These are phyloP conservation scores for Fusarium sp. DNA, from an alignment of 2,329 filamentous ascomycete genomes.

Conservation along the genomic window DNA sequence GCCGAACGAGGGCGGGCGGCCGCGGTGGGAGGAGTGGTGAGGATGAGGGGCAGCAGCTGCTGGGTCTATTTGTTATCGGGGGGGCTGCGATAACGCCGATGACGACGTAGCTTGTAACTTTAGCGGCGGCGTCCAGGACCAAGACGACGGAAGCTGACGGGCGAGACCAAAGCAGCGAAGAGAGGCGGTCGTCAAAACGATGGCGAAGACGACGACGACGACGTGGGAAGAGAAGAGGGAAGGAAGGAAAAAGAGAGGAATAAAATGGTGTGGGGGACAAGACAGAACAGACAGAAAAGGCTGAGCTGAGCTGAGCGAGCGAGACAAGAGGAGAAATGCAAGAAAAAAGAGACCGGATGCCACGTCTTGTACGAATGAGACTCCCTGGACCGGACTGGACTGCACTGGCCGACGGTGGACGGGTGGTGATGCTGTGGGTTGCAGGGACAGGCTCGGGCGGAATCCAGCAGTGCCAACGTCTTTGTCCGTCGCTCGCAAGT, in stretches of 20 bases:
- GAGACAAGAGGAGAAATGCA: slow-evolving; percentile 25
- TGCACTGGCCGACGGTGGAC: slow-evolving; percentile 15
- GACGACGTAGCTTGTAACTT: slow-evolving; percentile 39
- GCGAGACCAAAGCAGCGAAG: not conserved
- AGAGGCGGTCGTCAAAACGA: not conserved
- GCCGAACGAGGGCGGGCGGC: slow-evolving; percentile 18
- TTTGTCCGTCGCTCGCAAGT: slow-evolving; percentile 37
- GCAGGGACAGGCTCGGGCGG: slow-evolving; percentile 41
- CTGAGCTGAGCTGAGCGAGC: slow-evolving; percentile 16
- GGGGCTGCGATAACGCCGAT: slow-evolving; percentile 43
- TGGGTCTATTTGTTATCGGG: slow-evolving; percentile 40
- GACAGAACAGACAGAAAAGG: not conserved
- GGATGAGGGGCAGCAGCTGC: slow-evolving; percentile 36
- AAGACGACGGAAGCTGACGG: slow-evolving; percentile 17
- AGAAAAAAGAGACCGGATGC: slow-evolving; percentile 38
- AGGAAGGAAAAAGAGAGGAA: slow-evolving; percentile 10
- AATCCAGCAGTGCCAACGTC: slow-evolving; percentile 35
- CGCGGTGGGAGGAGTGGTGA: slow-evolving; percentile 18
- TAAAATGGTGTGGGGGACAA: slow-evolving; percentile 32
- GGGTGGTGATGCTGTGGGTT: slow-evolving; percentile 41
- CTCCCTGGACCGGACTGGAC: slow-evolving; percentile 22
- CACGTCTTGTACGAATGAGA: slow-evolving; percentile 42
- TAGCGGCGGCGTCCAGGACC: slow-evolving; percentile 36
- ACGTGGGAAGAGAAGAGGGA: not conserved
- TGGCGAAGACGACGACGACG: not conserved